Base-by-base conservation (phyloP, 768 basidiomycete genomes). In the Kondoa malvinella region DNA sequence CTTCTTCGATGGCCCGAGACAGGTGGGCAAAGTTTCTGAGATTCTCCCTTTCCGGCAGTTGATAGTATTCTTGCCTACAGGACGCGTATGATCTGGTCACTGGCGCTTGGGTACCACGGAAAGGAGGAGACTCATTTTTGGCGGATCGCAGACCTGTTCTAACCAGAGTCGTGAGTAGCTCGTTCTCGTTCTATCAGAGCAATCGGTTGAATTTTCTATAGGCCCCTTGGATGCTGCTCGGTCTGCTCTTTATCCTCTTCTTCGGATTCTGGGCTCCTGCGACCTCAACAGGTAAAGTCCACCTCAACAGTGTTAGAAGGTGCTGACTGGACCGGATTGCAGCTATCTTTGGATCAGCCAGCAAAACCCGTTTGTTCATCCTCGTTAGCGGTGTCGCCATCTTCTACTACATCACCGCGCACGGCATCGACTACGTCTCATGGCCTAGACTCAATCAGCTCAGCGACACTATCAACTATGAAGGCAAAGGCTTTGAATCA, bases 31-130 rank as follows among this genome's bases (percentile, higher is more conserved):
- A 25, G n/a, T n/a, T n/a, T n/a, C n/a, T n/a, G n/a, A n/a, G n/a
- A 56, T 25, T 30, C 15, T 69, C 57, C 57, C 58, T 34, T 25
- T 65, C 57, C 65, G 34, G 61, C 27, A 66, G 15, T 31, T 40
- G 58, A 29, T 8, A 29, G 25, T 29, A n/a, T 65, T 25, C 30
- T 63, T 62, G 25, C 34, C 29, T n/a, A 73, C 58, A 92, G 85
- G 95, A 99, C 78, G 91, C 88, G 8, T 95, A 88, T 75, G 95
- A 99, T 76, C 81, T 99, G 67, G 81, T 99, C 69, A 92, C 92
- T 27, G 95, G 95, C 2, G 81, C 82, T 4, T 99, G 92, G 89
- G 81, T 85, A 34, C 88, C 92, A n/a, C 82, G 84, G 70, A 85
- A 66, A 57, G 62, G 69, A 15, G 64, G 67, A 34, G 68, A 66